These are phyloP conservation scores for Suhomyces emberorum DNA, from an alignment of 805 yeast genomes.

Conservation along the genomic window DNA sequence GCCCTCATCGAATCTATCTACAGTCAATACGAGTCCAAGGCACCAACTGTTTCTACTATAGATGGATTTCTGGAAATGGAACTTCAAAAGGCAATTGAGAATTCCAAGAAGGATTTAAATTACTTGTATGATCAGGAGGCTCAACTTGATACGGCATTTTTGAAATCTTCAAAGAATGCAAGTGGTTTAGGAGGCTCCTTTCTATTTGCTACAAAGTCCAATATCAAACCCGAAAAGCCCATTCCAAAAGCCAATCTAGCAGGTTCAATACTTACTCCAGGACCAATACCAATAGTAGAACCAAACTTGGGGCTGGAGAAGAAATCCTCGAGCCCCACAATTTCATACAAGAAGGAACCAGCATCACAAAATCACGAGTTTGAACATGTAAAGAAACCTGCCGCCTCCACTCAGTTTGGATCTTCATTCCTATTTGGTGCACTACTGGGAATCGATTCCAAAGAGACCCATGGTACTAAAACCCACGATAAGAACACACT, in stretches of 20 bases:
- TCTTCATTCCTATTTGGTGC: neutral
- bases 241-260: neutral
- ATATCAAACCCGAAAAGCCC: neutral
- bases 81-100: conserved; percentile 45
- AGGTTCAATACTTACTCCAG: too few relatives aligned
- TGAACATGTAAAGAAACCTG: too few relatives aligned
- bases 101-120: conserved; percentile 42
- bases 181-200: conserved; percentile 3
- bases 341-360: too few relatives aligned
- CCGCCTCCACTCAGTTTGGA: too few relatives aligned
- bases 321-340: too few relatives aligned
- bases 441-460: too few relatives aligned
- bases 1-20: conserved; percentile 39
- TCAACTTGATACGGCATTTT: conserved; percentile 5
- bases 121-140: conserved; percentile 25
- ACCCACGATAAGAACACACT: too few relatives aligned
- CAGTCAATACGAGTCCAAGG: conserved; percentile 18
- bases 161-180: neutral
- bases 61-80: conserved; percentile 31
- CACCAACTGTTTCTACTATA: neutral
- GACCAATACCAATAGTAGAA: too few relatives aligned
- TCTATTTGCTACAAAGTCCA: conserved; percentile 1
- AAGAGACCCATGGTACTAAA: too few relatives aligned
- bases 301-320: neutral
- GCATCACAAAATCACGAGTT: too few relatives aligned